Percentiles rank a stretch among this genome's conserved stretches.
These are phyloP conservation scores for Scolecobasidium constrictum DNA, from an alignment of 2,329 filamentous ascomycete genomes.

Conservation along the genomic window DNA sequence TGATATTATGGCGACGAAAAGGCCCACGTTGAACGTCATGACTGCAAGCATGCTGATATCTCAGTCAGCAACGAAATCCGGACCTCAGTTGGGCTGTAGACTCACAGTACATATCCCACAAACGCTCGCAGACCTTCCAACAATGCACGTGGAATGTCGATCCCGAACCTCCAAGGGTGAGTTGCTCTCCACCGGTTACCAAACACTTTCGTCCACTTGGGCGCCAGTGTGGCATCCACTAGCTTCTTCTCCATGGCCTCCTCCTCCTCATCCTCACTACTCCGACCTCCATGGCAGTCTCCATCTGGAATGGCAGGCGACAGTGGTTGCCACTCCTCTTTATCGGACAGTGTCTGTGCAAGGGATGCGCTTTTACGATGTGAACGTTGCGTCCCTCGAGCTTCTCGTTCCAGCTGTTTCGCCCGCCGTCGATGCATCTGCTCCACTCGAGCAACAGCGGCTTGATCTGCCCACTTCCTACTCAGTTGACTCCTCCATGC, in stretches of 20 bases:
- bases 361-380: not conserved
- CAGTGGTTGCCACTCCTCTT: not conserved
- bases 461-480: slow-evolving; percentile 5
- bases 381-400: slow-evolving; percentile 11
- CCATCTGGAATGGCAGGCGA: not conserved
- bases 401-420: slow-evolving; percentile 11
- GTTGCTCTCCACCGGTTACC: slow-evolving; percentile 18
- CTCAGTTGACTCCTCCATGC: slow-evolving; percentile 19
- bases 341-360: no score
- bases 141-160: slow-evolving; percentile 62
- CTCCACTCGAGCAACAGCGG: not conserved
- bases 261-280: not conserved
- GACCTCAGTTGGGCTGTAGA: slow-evolving; percentile 16
- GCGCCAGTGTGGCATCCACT: slow-evolving; percentile 5
- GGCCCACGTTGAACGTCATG: slow-evolving; percentile 82
- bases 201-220: not conserved
- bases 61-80: slow-evolving; percentile 1
- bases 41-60: slow-evolving; percentile 70
- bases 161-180: slow-evolving; percentile 65
- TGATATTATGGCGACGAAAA: slow-evolving; percentile 66
- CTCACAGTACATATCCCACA: slow-evolving; percentile 77
- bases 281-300: not conserved
- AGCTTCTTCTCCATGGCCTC: slow-evolving; percentile 3
- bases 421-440: not conserved
- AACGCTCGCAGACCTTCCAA: slow-evolving; percentile 64